These are phyloP conservation scores for Candida peoriensis DNA, from an alignment of 805 yeast genomes.

Conservation along the genomic window DNA sequence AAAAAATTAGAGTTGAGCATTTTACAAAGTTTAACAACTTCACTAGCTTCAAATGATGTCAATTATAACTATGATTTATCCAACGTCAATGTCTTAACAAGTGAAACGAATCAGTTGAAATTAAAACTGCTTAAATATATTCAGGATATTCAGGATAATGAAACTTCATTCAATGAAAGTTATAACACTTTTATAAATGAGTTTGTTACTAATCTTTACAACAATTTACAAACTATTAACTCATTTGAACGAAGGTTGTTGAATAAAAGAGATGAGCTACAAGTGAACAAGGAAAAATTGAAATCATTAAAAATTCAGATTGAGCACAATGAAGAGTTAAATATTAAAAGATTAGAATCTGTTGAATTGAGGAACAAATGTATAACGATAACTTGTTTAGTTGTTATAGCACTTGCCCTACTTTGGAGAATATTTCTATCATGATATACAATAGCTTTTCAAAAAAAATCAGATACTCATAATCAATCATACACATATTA, in stretches of 20 bases:
- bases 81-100: not conserved
- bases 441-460: not conserved
- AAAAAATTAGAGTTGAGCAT: too few species aligned
- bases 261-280: constrained; percentile 7
- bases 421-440: not conserved
- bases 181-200: not conserved
- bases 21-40: too few species aligned
- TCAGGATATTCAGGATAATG: not conserved
- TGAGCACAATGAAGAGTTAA: constrained; percentile 9
- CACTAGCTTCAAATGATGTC: too few species aligned
- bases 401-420: not conserved
- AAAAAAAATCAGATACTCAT: too few species aligned
- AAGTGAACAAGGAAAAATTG: constrained; percentile 10
- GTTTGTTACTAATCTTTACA: constrained; percentile 5
- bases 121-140: not conserved
- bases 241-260: constrained; percentile 8
- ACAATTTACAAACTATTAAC: constrained; percentile 8
- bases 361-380: constrained; percentile 4
- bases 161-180: not conserved
- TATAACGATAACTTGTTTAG: not conserved
- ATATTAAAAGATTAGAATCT: constrained; percentile 3
- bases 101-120: not conserved
- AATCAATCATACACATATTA: not conserved
- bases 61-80: not conserved
- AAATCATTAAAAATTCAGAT: constrained; percentile 8